Conservation (phyloP, 2,329 filamentous ascomycete genomes). For the Macrophomina pseudophaseolina region DNA sequence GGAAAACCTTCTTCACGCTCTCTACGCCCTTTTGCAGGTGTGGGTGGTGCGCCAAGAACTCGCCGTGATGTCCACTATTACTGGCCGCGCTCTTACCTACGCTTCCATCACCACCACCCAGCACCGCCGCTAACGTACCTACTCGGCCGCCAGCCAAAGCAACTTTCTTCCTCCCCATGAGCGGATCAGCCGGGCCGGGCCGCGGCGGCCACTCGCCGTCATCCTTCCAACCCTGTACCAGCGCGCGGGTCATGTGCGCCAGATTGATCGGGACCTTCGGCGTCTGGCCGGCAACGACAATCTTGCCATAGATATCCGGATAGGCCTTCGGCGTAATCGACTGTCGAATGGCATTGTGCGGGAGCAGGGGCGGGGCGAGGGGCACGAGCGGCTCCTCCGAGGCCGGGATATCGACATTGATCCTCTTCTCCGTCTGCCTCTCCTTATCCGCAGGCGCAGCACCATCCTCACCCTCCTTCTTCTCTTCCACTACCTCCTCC, state of each 20-base stretch:
- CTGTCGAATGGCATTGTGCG: conserved; percentile 75
- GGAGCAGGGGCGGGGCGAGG: conserved; percentile 72
- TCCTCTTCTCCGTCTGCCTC: neutral
- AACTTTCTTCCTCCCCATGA: conserved; percentile 44
- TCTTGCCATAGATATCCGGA: conserved; percentile 85
- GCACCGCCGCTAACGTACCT: conserved; percentile 21
- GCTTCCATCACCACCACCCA: conserved; percentile 14
- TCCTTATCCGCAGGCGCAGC: neutral
- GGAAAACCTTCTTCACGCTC: conserved; percentile 51
- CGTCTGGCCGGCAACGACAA: conserved; percentile 78
- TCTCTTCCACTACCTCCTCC: neutral
- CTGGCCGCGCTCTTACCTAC: conserved; percentile 22
- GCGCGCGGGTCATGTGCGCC: conserved; percentile 75
- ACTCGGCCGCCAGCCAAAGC: conserved; percentile 18
- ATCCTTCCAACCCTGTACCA: conserved; percentile 89
- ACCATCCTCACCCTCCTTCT: neutral
- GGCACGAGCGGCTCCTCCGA: conserved; percentile 61
- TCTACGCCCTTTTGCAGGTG: conserved; percentile 52
- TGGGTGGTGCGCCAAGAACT: conserved; percentile 44
- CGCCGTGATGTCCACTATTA: conserved; percentile 30
- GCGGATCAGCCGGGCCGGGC: conserved; percentile 54
- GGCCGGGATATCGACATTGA: conserved; percentile 17
- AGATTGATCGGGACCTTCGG: conserved; percentile 90
- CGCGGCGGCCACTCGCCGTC: conserved; percentile 91
- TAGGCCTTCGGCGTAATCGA: conserved; percentile 78